phyloP scores from a whole-genome alignment of 768 basidiomycete genomes.

The Tylopilus felleus region DNA sequence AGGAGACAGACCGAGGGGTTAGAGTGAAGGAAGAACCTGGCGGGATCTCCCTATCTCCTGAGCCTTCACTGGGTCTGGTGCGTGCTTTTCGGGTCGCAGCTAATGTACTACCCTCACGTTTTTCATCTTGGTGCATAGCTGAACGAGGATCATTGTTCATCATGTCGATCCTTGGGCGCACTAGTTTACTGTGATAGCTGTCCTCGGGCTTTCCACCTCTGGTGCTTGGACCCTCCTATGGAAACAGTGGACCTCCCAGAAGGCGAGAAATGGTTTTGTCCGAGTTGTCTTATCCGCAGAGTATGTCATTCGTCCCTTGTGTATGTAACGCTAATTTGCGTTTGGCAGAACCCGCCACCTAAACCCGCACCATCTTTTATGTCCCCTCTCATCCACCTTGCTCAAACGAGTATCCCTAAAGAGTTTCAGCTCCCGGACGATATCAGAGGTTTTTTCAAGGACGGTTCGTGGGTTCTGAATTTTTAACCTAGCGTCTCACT shows the following conservation, averaged over 20 bases:
- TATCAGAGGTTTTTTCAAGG: constrained; percentile 78
- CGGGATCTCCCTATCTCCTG: constrained; percentile 35
- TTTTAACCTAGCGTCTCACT: constrained; percentile 11
- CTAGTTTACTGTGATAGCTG: constrained; percentile 98
- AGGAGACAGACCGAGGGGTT: constrained; percentile 36
- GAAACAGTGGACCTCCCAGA: constrained; percentile 84
- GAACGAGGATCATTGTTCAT: constrained; percentile 85
- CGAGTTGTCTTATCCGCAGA: constrained; percentile 63
- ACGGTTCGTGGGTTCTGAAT: constrained; percentile 52
- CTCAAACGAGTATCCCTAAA: constrained; percentile 65
- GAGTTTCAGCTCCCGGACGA: constrained; percentile 89
- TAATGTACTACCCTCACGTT: constrained; percentile 16
- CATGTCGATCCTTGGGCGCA: constrained; percentile 77
- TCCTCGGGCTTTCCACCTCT: constrained; percentile 91
- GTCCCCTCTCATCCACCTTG: constrained; percentile 66
- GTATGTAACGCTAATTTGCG: constrained; percentile 11
- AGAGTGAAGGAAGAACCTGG: constrained; percentile 47
- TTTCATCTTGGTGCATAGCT: constrained; percentile 29
- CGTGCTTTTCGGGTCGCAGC: constrained; percentile 17
- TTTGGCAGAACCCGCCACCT: constrained; percentile 54
- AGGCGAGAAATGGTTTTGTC: constrained; percentile 77
- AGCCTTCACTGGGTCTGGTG: constrained; percentile 36
- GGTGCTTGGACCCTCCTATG: constrained; percentile 95
- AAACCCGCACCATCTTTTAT: constrained; percentile 67
- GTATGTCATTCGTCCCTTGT: constrained; percentile 36